Percentiles rank a stretch among this genome's conserved stretches.
Conservation (phyloP, 345 rosid genomes). For the Nephelium lappaceum region DNA sequence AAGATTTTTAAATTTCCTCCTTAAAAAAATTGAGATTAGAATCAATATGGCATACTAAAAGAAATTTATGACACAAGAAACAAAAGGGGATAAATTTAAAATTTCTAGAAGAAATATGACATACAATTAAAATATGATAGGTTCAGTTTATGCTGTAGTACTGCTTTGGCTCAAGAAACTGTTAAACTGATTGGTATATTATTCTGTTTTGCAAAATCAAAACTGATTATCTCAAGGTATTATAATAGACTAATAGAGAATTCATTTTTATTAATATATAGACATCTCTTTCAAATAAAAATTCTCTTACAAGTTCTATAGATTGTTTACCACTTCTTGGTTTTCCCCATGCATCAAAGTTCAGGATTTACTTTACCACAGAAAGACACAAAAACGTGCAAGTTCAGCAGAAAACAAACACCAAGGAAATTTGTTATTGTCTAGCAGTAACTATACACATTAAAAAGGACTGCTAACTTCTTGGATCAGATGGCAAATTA, state of each 20-base stretch:
- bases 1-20: background rate
- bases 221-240: background rate
- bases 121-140: background rate
- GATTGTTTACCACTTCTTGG: background rate
- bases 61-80: background rate
- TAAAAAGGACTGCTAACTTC: conserved; percentile 1
- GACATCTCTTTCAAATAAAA: background rate
- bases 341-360: background rate
- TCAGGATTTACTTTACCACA: background rate
- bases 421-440: background rate
- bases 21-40: background rate
- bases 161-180: background rate
- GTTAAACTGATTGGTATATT: background rate
- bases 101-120: background rate
- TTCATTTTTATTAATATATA: background rate
- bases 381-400: background rate
- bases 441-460: background rate
- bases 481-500: background rate
- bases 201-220: background rate
- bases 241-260: too few species aligned
- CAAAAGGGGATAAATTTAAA: background rate
- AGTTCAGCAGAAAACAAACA: background rate
- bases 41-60: background rate
- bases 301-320: background rate
- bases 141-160: background rate